These are phyloP conservation scores for Didymella keratinophila DNA, from an alignment of 2,329 filamentous ascomycete genomes.

Conservation along the genomic window DNA sequence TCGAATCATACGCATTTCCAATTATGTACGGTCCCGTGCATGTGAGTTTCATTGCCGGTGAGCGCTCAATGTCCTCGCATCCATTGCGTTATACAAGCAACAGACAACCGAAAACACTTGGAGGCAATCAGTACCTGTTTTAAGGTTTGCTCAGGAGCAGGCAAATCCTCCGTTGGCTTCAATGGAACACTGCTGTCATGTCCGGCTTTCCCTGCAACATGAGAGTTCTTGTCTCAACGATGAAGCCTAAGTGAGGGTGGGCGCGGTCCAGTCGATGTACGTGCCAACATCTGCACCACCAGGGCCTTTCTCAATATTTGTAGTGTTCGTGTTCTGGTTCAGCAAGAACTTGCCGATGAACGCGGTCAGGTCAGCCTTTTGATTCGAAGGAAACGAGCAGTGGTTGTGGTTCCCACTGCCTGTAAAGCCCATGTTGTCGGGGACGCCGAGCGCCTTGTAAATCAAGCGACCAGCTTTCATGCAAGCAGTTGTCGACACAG, in stretches of 20 bases:
- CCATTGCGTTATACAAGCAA: not conserved
- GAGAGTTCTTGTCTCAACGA: not conserved
- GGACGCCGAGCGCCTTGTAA: conserved; percentile 62
- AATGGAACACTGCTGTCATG: too few species aligned
- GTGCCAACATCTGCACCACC: conserved; percentile 40
- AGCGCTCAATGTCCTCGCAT: not conserved
- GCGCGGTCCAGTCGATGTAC: conserved; percentile 50
- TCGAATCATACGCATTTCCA: too few species aligned
- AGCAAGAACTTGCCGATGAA: conserved; percentile 64
- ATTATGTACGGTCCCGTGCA: not conserved
- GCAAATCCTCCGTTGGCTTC: too few species aligned
- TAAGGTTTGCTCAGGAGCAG: too few species aligned
- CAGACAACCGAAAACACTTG: too few species aligned
- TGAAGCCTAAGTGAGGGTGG: conserved; percentile 40
- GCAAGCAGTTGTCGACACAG: conserved; percentile 64
- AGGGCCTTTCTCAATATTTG: conserved; percentile 46
- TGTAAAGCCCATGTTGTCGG: conserved; percentile 66
- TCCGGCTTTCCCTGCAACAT: too few species aligned
- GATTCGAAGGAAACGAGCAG: conserved; percentile 63
- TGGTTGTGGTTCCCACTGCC: conserved; percentile 64
- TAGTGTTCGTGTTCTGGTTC: conserved; percentile 38
- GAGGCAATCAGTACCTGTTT: too few species aligned
- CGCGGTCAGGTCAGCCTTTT: conserved; percentile 60
- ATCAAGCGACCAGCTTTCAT: conserved; percentile 64
- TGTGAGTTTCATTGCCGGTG: not conserved